Evolutionary conservation across 805 yeast genomes (phyloP), one percentile per base, ranked within the genome.

Genomic region (Starmerella vitae): DNA sequence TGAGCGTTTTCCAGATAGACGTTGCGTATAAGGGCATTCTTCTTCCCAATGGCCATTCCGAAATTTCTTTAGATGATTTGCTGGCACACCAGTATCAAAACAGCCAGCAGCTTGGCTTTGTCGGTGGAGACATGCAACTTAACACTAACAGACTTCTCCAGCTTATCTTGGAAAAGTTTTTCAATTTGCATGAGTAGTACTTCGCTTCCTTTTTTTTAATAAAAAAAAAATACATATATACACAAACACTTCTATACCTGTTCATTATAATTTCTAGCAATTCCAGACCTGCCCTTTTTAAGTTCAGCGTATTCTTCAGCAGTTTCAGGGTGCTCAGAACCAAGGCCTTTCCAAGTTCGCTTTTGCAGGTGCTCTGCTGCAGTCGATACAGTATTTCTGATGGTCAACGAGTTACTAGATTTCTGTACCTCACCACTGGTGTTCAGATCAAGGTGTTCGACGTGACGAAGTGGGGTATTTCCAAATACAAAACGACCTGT

Each of bases 241-340:
- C 10, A 5, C 4, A 4, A 7, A 10, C 15, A 5, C 71, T 86
- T 20, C 77, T 82, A 58, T 68, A 68, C 49, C 77, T 78, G 57
- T 84, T 84, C 58, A 78, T 80, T 52, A 52, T 88, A 91, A 2
- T 91, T 93, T 48, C 97, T 67, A 2, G 98, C 98, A 40, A 88
- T 72, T 29, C 98, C 98, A 2, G 71, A 66, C 34, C 78, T 66
- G 1, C 98, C 98, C 47, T 78, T 76, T 54, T 85, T 94, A 0
- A 84, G 68, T 0, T 66, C 57, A 0, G 96, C 93, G 29, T 93
- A 95, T n/a, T 69, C 73, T 34, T 63, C 65, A 37, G 63, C 67
- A 28, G 61, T 66, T 5, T 59, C 65, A 1, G 60, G 63, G 7
- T 53, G 84, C 54, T 88, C 96, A 43, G 91, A 78, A 1, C 97